Conservation (phyloP, 2,329 filamentous ascomycete species). For the Curvularia verruculosa region DNA sequence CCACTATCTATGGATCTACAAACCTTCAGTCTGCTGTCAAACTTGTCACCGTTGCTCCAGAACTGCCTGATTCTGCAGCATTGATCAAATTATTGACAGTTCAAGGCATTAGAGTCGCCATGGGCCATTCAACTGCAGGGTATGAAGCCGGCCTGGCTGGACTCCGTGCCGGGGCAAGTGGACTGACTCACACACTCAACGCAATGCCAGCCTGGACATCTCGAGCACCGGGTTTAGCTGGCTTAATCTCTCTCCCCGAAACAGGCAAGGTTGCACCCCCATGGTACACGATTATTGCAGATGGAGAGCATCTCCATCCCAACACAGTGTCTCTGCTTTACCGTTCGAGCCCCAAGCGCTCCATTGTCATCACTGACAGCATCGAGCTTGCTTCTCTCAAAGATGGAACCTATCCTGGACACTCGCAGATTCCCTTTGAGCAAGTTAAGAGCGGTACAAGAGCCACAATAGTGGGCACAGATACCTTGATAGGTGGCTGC, state of each 20-base stretch:
- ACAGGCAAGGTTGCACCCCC: slow-evolving; percentile 41
- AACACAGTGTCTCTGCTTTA: slow-evolving; percentile 57
- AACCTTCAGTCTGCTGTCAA: slow-evolving; percentile 53
- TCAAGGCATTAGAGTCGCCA: slow-evolving; percentile 54
- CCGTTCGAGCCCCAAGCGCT: slow-evolving; percentile 53
- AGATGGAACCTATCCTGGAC: slow-evolving; percentile 59
- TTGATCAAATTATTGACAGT: slow-evolving; percentile 53
- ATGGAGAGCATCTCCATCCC: slow-evolving; percentile 62
- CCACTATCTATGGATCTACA: slow-evolving; percentile 55
- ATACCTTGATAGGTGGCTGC: slow-evolving; percentile 62
- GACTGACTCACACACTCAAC: slow-evolving; percentile 62
- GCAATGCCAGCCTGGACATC: slow-evolving; percentile 60
- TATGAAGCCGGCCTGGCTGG: slow-evolving; percentile 55
- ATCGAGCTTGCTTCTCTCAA: slow-evolving; percentile 61
- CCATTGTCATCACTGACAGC: slow-evolving; percentile 61
- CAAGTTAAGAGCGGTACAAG: slow-evolving; percentile 58
- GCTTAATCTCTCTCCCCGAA: slow-evolving; percentile 44
- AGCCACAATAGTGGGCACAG: slow-evolving; percentile 59
- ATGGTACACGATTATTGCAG: slow-evolving; percentile 61
- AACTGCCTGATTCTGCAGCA: slow-evolving; percentile 51
- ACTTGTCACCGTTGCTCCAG: slow-evolving; percentile 61
- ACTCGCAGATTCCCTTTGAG: slow-evolving; percentile 58
- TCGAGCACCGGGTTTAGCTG: slow-evolving; percentile 59
- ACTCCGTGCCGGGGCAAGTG: slow-evolving; percentile 56
- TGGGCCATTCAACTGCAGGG: slow-evolving; percentile 60